Conservation (phyloP, 176 grass and related monocot genomes). For the Oryza glumipatula region DNA sequence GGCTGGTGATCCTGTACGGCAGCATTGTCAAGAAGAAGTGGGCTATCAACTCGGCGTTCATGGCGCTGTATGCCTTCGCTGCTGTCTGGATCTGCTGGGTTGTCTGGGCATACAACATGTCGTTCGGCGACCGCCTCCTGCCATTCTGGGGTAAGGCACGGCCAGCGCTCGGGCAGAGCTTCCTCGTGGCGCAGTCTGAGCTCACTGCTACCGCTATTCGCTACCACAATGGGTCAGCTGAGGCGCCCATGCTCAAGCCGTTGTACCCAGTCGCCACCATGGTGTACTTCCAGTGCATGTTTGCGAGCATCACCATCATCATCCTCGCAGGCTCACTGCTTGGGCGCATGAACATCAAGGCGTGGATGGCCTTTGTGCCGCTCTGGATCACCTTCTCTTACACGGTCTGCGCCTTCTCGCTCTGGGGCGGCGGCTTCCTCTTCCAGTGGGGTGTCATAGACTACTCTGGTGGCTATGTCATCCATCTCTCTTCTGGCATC, state of each 20-base stretch:
- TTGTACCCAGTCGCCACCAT: conserved; percentile 63
- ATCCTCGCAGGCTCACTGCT: conserved; percentile 68
- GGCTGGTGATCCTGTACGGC: conserved; percentile 73
- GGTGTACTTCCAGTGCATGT: conserved; percentile 69
- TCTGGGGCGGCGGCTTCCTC: conserved; percentile 73
- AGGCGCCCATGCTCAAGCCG: conserved; percentile 39
- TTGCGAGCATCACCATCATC: conserved; percentile 66
- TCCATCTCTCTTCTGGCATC: conserved; percentile 71
- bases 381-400: conserved; percentile 78
- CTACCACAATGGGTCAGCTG: conserved; percentile 10
- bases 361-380: conserved; percentile 76
- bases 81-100: conserved; percentile 71
- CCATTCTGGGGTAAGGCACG: conserved; percentile 72
- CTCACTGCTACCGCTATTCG: conserved; percentile 46
- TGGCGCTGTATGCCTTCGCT: conserved; percentile 81
- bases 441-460: conserved; percentile 84
- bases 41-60: conserved; percentile 82
- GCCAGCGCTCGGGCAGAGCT: conserved; percentile 45
- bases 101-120: conserved; percentile 64
- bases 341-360: conserved; percentile 71
- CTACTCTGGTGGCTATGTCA: conserved; percentile 75
- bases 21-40: conserved; percentile 94
- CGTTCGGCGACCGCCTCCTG: conserved; percentile 62
- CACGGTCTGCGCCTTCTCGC: conserved; percentile 62
- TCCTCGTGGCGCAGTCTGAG: conserved; percentile 46